A percentile compares a stretch with the other conserved stretches of the same genome.
Evolutionary conservation across 305 asterid genomes (phyloP).

Genomic region (Fraxinus nigra): DNA sequence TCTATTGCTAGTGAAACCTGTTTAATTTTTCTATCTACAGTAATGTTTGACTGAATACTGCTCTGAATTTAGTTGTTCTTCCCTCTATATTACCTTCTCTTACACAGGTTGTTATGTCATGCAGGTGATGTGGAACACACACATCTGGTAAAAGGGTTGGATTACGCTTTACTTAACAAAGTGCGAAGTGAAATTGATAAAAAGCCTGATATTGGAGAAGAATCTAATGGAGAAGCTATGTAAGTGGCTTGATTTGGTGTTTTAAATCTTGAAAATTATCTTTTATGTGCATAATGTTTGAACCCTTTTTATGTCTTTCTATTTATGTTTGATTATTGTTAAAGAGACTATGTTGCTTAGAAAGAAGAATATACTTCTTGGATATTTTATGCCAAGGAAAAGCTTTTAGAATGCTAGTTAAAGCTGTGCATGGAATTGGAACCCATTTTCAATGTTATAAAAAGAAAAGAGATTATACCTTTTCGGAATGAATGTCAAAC

Average conservation of each 20-base stretch:
- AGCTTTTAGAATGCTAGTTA: background rate
- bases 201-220: constrained; percentile 80
- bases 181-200: constrained; percentile 92
- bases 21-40: background rate
- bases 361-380: background rate
- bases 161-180: constrained; percentile 90
- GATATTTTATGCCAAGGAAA: background rate
- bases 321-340: constrained; percentile 3
- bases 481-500: background rate
- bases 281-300: constrained; percentile 13
- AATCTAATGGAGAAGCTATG: constrained; percentile 63
- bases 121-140: constrained; percentile 99
- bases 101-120: constrained; percentile 32
- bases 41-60: constrained; percentile 8
- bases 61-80: constrained; percentile 13
- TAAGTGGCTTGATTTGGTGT: constrained; percentile 31
- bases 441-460: background rate
- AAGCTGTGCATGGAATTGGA: background rate
- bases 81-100: constrained; percentile 18
- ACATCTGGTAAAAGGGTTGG: constrained; percentile 95
- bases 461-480: background rate
- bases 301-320: background rate
- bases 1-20: constrained; percentile 16
- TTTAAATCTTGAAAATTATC: constrained; percentile 6
- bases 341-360: background rate